These are phyloP conservation scores for Fagus crenata DNA, from an alignment of 306 rosid genomes.

Conservation along the genomic window DNA sequence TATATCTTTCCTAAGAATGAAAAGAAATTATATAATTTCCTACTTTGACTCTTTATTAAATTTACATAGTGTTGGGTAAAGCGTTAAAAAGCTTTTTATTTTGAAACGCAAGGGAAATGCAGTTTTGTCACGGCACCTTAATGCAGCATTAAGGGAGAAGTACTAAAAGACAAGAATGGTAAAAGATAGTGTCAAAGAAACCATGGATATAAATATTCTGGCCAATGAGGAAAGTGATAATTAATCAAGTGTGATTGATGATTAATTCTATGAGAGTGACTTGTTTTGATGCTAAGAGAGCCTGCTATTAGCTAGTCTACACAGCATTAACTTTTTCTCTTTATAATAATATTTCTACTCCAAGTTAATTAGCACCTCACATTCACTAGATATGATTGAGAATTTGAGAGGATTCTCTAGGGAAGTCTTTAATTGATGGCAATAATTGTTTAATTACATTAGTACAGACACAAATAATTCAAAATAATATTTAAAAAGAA, in stretches of 20 bases:
- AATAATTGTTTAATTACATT: not conserved
- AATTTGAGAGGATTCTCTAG: slow-evolving; percentile 3
- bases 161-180: not conserved
- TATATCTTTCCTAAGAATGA: not conserved
- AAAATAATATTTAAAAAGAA: too few relatives aligned
- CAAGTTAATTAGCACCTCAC: not conserved
- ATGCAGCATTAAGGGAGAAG: not conserved
- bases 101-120: not conserved
- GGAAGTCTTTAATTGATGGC: slow-evolving; percentile 23
- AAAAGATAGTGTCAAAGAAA: not conserved
- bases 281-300: not conserved
- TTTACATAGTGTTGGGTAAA: not conserved
- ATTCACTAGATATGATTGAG: not conserved
- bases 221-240: not conserved
- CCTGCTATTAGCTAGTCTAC: not conserved
- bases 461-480: too few relatives aligned
- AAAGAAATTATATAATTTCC: not conserved
- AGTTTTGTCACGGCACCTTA: not conserved
- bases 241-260: not conserved
- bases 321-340: not conserved
- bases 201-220: not conserved
- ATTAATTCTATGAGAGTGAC: not conserved
- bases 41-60: too few relatives aligned
- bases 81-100: not conserved
- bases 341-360: not conserved